phyloP scores from a whole-genome alignment of 495 filamentous ascomycete species.

The Penicillium goetzii region DNA sequence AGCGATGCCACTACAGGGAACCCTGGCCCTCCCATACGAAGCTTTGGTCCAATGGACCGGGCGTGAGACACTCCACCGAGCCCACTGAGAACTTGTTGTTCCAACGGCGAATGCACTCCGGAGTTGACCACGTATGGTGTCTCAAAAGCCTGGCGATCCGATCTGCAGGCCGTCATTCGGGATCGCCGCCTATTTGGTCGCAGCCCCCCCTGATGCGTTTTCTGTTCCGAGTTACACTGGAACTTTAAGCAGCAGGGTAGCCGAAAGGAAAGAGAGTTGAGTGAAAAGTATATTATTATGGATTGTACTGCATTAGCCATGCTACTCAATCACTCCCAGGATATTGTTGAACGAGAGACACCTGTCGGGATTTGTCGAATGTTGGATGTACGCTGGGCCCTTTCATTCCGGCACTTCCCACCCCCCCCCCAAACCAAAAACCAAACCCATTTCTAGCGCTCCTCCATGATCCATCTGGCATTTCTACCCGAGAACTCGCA shows the following conservation, averaged over 20 bases:
- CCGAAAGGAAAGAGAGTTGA: not conserved
- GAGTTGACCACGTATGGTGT: conserved; percentile 38
- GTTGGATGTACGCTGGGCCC: conserved; percentile 11
- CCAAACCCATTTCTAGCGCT: not conserved
- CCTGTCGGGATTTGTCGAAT: conserved; percentile 19
- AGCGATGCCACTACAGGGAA: conserved; percentile 13
- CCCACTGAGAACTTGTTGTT: conserved; percentile 14
- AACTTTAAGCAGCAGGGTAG: conserved; percentile 12
- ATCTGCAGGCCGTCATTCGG: conserved; percentile 43
- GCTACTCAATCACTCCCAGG: not conserved
- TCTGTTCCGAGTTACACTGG: conserved; percentile 24
- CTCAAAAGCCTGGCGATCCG: conserved; percentile 43
- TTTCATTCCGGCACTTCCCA: conserved; percentile 13
- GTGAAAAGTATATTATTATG: not conserved
- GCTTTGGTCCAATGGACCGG: conserved; percentile 14
- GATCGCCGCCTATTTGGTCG: conserved; percentile 30
- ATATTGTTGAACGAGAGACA: not conserved
- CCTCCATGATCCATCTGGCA: conserved; percentile 24
- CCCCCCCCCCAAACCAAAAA: not conserved
- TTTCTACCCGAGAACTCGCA: conserved; percentile 25
- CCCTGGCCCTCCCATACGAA: conserved; percentile 14
- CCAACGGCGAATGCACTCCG: conserved; percentile 33
- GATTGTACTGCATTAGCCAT: not conserved
- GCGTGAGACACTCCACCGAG: conserved; percentile 13
- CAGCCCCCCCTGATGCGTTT: conserved; percentile 28